phyloP scores from a whole-genome alignment of 2,329 filamentous ascomycete species.

The Nemania sp. region DNA sequence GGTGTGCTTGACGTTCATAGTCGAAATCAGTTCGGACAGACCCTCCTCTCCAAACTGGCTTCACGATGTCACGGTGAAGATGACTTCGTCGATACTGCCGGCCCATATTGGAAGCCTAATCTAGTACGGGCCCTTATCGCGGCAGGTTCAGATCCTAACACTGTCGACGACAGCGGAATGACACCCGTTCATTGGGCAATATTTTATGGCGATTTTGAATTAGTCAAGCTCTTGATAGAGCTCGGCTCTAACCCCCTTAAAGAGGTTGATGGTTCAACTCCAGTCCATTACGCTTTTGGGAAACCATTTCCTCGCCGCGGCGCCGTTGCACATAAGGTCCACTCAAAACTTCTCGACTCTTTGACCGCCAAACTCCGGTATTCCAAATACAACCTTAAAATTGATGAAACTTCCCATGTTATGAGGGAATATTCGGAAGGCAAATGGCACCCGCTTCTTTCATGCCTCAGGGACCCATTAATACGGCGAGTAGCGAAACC shows the following conservation, averaged over 20 bases:
- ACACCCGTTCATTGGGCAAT: conserved; percentile 22
- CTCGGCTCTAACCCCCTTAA: conserved; percentile 19
- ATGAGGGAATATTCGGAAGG: background rate
- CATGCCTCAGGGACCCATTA: background rate
- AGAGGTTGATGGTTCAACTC: background rate
- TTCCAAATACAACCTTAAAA: background rate
- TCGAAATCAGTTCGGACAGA: conserved; percentile 21
- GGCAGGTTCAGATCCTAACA: conserved; percentile 16
- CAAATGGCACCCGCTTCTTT: background rate
- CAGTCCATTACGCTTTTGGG: conserved; percentile 28
- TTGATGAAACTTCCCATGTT: background rate
- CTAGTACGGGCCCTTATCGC: conserved; percentile 15
- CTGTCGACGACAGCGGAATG: conserved; percentile 14
- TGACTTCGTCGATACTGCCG: background rate
- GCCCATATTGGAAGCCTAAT: conserved; percentile 21
- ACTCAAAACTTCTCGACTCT: background rate
- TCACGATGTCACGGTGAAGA: conserved; percentile 15
- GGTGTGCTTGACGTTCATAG: conserved; percentile 12
- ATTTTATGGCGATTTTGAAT: conserved; percentile 3
- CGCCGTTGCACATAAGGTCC: conserved; percentile 1
- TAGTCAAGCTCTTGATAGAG: conserved; percentile 17
- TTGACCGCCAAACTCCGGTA: no score
- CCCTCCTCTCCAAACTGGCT: conserved; percentile 12
- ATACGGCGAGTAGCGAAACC: background rate
- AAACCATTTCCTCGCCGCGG: conserved; percentile 13